A percentile compares a stretch with the other conserved stretches of the same genome.
phyloP scores from a whole-genome alignment of 179 eudicot species.

The Beta lomatogona region DNA sequence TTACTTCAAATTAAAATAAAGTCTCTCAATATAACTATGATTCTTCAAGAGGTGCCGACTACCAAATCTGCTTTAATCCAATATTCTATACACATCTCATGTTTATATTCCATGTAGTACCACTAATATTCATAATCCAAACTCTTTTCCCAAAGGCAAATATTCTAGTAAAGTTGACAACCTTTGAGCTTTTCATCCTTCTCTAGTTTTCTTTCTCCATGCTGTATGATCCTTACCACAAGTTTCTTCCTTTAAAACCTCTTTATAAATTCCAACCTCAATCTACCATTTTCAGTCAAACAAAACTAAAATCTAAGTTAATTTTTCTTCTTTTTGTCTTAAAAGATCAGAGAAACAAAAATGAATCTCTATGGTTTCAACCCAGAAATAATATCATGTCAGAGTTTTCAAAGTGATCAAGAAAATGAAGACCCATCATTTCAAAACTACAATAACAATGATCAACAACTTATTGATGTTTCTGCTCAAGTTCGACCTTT shows the following conservation, averaged over 20 bases:
- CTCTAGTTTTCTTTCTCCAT: too few species aligned
- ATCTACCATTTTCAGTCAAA: not conserved
- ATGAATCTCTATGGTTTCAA: constrained; percentile 28
- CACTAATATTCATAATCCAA: too few species aligned
- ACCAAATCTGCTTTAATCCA: not conserved
- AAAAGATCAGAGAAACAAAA: not conserved
- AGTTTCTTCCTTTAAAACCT: not conserved
- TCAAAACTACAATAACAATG: constrained; percentile 9
- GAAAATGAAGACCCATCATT: constrained; percentile 5
- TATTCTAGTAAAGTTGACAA: not conserved
- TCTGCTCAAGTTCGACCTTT: constrained; percentile 2
- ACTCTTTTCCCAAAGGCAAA: too few species aligned
- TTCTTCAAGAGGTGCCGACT: not conserved
- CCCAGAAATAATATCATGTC: constrained; percentile 16
- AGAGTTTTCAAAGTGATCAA: constrained; percentile 23
- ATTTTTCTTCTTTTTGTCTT: not conserved
- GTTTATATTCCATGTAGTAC: too few species aligned
- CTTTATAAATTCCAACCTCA: not conserved
- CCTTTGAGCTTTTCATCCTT: not conserved
- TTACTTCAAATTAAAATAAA: too few species aligned
- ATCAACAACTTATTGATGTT: constrained; percentile 4
- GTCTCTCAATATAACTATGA: not conserved
- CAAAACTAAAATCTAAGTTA: too few species aligned
- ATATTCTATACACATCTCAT: too few species aligned
- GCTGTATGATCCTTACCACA: too few species aligned